These are phyloP conservation scores for Cutaneotrichosporon sp. DNA, from an alignment of 1,284 basidiomycete genomes.

Conservation along the genomic window DNA sequence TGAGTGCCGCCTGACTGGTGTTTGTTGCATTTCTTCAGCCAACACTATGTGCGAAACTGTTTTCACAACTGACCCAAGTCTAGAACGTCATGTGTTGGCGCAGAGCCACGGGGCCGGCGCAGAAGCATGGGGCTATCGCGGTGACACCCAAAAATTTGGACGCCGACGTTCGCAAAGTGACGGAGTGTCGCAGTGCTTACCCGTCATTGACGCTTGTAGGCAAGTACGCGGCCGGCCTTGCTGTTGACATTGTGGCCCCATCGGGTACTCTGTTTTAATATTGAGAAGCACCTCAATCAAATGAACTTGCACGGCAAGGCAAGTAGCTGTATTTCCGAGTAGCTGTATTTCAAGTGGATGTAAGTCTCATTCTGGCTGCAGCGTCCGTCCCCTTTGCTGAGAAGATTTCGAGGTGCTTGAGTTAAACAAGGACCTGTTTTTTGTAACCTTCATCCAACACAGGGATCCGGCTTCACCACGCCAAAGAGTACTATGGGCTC, in stretches of 20 bases:
- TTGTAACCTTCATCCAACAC: constrained; percentile 41
- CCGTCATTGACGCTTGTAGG: constrained; percentile 65
- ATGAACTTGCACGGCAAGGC: background rate
- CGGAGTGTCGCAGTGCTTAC: constrained; percentile 49
- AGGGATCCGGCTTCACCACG: constrained; percentile 35
- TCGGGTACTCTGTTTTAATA: constrained; percentile 70
- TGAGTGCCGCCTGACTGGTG: constrained; percentile 50
- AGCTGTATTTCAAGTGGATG: too few relatives aligned
- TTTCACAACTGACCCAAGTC: constrained; percentile 36
- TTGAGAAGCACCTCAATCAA: constrained; percentile 56
- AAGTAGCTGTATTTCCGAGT: too few relatives aligned
- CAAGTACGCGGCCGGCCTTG: constrained; percentile 60
- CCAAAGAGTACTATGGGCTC: constrained; percentile 39
- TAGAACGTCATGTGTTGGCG: too few relatives aligned
- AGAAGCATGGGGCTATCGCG: constrained; percentile 45
- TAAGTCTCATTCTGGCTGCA: background rate
- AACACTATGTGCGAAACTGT: constrained; percentile 40
- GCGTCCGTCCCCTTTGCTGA: constrained; percentile 57
- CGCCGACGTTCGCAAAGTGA: constrained; percentile 28
- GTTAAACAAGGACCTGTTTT: constrained; percentile 36
- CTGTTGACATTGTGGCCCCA: constrained; percentile 72
- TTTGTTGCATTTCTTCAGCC: constrained; percentile 49
- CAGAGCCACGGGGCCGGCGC: constrained; percentile 26
- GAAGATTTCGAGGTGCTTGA: too few relatives aligned
- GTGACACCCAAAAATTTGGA: constrained; percentile 27